Base-by-base conservation (phyloP, 2,329 filamentous ascomycete genomes). In the Leptographium lundbergii region DNA sequence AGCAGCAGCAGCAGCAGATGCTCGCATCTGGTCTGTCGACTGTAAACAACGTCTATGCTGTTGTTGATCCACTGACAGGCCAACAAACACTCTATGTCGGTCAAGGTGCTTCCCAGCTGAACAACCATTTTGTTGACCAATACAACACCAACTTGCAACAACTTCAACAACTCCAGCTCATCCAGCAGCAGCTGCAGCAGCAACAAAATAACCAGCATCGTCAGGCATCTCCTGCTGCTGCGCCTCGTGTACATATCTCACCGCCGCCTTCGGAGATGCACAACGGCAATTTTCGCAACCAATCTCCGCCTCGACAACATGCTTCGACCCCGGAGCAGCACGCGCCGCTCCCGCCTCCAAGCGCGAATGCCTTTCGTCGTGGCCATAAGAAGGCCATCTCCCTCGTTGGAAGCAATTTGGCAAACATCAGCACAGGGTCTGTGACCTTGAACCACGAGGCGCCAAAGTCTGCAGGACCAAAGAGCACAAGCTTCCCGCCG, bases 361-460 rank as follows among this genome's bases (percentile, higher is more conserved):
- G 91, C 59, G 89, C 88, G 64, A 94, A 91, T 67, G 90, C 91
- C 52, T 96, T 96, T 79, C 91, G 91, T 63, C 89, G 91, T 60
- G 88, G 89, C 59, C 92, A 97, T 74, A 94, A 95, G 79, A 96
- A 96, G 81, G 83, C 84, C 13, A 82, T 85, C 25, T 95, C 92
- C 6, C 79, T 91, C 32, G 81, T 59, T n/a, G 60, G 57, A 13
- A 29, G 56, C 3, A 29, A 39, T 36, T 9, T 22, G 42, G 6
- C 85, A 45, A 76, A 75, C 57, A 80, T 79, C 56, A 81, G 81
- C 63, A 83, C 82, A 65, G 71, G 68, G 48, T 60, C 62, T 36
- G 59, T 74, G 29, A 22, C 51, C 17, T 36, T 36, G 19, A 17
- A 17, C 52, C 69, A 73, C 17, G 75, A 79, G 11, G 73, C 77